These are phyloP conservation scores for Pseudopyrenochaeta lycopersici DNA, from an alignment of 2,329 filamentous ascomycete genomes.

Conservation along the genomic window DNA sequence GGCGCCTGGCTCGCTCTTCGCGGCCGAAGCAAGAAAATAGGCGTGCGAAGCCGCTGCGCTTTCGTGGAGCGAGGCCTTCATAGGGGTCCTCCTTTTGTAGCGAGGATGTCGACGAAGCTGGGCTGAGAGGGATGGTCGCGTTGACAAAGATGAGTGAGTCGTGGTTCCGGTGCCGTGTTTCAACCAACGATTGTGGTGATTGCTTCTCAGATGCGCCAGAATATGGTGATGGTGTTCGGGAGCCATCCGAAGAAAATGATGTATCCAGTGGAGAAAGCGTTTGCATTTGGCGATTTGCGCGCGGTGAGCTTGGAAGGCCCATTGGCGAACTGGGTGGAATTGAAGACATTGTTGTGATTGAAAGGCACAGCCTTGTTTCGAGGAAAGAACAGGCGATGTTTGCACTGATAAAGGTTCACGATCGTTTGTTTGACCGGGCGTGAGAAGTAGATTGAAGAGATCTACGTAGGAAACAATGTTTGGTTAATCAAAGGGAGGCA, in stretches of 20 bases:
- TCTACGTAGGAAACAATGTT: slow-evolving; percentile 24
- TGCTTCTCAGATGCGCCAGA: slow-evolving; percentile 23
- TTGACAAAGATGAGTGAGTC: slow-evolving; percentile 45
- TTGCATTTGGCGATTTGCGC: slow-evolving; percentile 26
- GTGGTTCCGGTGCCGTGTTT: slow-evolving; percentile 23
- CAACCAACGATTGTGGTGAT: slow-evolving; percentile 18
- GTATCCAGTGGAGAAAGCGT: slow-evolving; percentile 34
- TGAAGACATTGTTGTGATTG: slow-evolving; percentile 20
- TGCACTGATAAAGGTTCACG: slow-evolving; percentile 9
- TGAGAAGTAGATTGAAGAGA: slow-evolving; percentile 11
- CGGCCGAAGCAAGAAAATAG: slow-evolving; percentile 47
- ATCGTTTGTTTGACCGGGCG: slow-evolving; percentile 8
- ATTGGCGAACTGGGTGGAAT: slow-evolving; percentile 23
- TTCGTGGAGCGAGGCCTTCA: slow-evolving; percentile 37
- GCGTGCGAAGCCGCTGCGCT: slow-evolving; percentile 39
- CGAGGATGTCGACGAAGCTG: slow-evolving; percentile 26
- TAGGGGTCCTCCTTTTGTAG: slow-evolving; percentile 24
- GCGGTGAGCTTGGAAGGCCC: slow-evolving; percentile 36
- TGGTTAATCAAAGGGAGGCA: slow-evolving; percentile 21
- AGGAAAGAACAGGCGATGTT: slow-evolving; percentile 7
- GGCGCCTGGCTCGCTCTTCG: slow-evolving; percentile 39
- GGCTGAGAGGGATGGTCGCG: slow-evolving; percentile 46
- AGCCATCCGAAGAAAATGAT: slow-evolving; percentile 13
- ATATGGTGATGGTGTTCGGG: slow-evolving; percentile 22
- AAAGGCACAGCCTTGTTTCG: neutral